phyloP scores from a whole-genome alignment of 2,329 filamentous ascomycete genomes.

The Trichoderma citrinoviride region DNA sequence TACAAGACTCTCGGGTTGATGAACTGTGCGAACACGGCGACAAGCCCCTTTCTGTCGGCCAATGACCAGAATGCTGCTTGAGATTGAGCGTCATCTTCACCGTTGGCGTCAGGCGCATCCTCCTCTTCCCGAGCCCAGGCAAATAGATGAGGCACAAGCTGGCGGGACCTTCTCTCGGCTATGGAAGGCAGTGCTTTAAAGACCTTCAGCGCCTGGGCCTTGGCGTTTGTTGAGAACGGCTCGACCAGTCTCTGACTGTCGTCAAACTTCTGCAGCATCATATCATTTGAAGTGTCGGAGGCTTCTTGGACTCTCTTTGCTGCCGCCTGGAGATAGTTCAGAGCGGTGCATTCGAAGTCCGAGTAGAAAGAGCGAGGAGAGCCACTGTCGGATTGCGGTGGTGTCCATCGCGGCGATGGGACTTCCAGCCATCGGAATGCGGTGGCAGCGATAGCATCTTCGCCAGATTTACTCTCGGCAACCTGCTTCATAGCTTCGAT shows the following conservation, averaged over 20 bases:
- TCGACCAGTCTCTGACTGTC: slow-evolving; percentile 57
- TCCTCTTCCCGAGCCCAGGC: slow-evolving; percentile 67
- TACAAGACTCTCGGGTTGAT: slow-evolving; percentile 82
- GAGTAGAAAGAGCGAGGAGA: slow-evolving; percentile 48
- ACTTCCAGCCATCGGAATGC: slow-evolving; percentile 75
- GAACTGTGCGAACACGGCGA: slow-evolving; percentile 81
- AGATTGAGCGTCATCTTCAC: slow-evolving; percentile 35
- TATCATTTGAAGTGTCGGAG: slow-evolving; percentile 52
- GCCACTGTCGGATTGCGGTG: slow-evolving; percentile 38
- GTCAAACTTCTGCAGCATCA: slow-evolving; percentile 63
- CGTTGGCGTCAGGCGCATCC: slow-evolving; percentile 33
- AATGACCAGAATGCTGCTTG: slow-evolving; percentile 60
- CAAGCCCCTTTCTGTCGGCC: slow-evolving; percentile 78
- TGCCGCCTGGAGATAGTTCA: slow-evolving; percentile 56
- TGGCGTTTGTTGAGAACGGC: slow-evolving; percentile 54
- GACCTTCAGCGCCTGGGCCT: slow-evolving; percentile 76
- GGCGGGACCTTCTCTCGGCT: slow-evolving; percentile 82
- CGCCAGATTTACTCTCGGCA: slow-evolving; percentile 65
- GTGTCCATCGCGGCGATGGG: slow-evolving; percentile 54
- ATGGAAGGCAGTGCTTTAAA: slow-evolving; percentile 69
- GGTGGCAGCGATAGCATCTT: slow-evolving; percentile 67
- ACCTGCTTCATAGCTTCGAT: slow-evolving; percentile 73
- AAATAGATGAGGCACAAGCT: slow-evolving; percentile 81
- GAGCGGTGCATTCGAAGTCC: slow-evolving; percentile 82
- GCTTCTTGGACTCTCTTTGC: slow-evolving; percentile 52